Percentiles rank a stretch among this genome's conserved stretches.
Evolutionary conservation across 176 grass and related monocot genomes (phyloP).

Genomic region (Aegilops speltoides): DNA sequence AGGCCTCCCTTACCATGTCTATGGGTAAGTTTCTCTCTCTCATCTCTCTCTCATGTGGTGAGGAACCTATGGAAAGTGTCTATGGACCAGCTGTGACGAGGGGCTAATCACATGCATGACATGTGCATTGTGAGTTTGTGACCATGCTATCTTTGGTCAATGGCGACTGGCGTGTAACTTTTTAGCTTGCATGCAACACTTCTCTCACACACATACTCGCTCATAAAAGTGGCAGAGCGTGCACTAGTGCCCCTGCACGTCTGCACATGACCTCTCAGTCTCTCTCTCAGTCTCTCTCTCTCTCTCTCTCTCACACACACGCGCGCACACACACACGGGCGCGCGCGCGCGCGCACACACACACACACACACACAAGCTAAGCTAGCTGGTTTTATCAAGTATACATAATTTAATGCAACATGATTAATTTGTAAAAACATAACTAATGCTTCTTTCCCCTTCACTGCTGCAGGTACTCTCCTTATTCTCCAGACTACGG

Average conservation of each 20-base stretch:
- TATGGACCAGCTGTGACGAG: slow-evolving; percentile 24
- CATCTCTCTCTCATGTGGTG: background rate
- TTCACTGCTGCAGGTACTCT: slow-evolving; percentile 64
- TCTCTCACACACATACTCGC: slow-evolving; percentile 13
- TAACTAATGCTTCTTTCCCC: slow-evolving; percentile 25
- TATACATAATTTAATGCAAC: background rate
- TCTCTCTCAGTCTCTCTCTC: background rate
- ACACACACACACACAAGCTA: background rate
- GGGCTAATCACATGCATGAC: slow-evolving; percentile 61
- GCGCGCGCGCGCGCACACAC: too few species aligned
- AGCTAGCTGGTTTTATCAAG: background rate
- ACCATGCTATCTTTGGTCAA: slow-evolving; percentile 62
- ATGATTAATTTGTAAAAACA: slow-evolving; percentile 9
- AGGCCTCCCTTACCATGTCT: slow-evolving; percentile 91
- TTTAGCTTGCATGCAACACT: slow-evolving; percentile 36
- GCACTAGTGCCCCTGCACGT: slow-evolving; percentile 39
- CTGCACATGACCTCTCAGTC: slow-evolving; percentile 30
- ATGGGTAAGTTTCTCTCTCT: slow-evolving; percentile 48
- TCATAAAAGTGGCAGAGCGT: slow-evolving; percentile 35
- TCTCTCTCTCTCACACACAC: background rate
- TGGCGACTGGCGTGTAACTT: slow-evolving; percentile 43
- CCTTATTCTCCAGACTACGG: slow-evolving; percentile 74
- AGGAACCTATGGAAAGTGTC: slow-evolving; percentile 20
- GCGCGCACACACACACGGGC: background rate
- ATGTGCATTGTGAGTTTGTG: slow-evolving; percentile 55